These are phyloP conservation scores for Arbutus unedo DNA, from an alignment of 148 eudicot genomes.

Conservation along the genomic window DNA sequence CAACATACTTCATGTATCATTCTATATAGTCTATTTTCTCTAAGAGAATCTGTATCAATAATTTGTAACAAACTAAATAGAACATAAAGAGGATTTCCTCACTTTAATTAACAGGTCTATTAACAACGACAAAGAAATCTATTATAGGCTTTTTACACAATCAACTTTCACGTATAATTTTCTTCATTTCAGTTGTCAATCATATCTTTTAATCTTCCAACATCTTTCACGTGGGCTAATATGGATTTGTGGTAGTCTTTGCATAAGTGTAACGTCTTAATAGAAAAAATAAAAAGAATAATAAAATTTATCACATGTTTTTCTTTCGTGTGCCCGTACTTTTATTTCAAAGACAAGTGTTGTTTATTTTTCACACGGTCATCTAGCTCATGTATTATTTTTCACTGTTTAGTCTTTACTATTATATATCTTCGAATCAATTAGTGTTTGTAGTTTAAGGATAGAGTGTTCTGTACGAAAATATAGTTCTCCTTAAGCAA, in stretches of 20 bases:
- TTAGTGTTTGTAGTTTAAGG: neutral
- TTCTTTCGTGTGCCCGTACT: neutral
- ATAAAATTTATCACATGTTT: too few species aligned
- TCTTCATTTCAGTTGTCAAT: too few species aligned
- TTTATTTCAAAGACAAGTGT: neutral
- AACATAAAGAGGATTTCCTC: neutral
- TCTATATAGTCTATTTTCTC: neutral
- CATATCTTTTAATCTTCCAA: neutral
- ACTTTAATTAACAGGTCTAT: neutral
- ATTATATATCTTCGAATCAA: neutral
- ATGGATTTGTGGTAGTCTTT: neutral
- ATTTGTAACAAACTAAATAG: too few species aligned
- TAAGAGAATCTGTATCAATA: neutral
- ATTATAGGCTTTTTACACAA: too few species aligned
- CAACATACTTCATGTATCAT: neutral
- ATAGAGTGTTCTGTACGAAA: neutral
- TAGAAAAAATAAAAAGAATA: too few species aligned
- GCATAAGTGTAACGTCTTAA: neutral
- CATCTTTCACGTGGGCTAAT: neutral
- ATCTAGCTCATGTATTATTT: neutral
- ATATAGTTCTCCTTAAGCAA: neutral
- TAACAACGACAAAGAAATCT: neutral
- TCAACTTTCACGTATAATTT: too few species aligned
- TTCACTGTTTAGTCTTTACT: neutral
- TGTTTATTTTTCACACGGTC: neutral